phyloP scores from a whole-genome alignment of 768 basidiomycete species.

The Obba rivulosa region DNA sequence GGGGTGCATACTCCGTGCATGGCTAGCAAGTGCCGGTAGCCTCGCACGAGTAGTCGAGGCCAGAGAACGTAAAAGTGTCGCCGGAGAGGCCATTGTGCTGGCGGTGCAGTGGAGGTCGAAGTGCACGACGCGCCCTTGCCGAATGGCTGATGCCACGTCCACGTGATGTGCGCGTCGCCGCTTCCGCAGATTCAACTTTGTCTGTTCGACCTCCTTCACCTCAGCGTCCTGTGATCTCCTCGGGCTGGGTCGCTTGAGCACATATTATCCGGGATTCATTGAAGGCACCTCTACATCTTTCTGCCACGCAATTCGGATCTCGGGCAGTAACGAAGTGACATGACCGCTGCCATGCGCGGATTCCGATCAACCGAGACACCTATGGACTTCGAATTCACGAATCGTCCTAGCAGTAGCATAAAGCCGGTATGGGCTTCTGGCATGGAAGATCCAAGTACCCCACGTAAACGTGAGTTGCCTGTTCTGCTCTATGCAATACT shows the following conservation, averaged over 20 bases:
- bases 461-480: conserved; percentile 61
- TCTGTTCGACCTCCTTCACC: conserved; percentile 6
- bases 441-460: conserved; percentile 43
- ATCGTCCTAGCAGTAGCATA: conserved; percentile 45
- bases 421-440: conserved; percentile 54
- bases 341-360: conserved; percentile 6
- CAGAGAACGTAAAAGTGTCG: background rate
- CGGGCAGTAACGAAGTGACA: too few relatives aligned
- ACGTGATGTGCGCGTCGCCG: conserved; percentile 22
- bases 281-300: too few relatives aligned
- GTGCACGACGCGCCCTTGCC: background rate
- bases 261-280: too few relatives aligned
- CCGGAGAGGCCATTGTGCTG: background rate
- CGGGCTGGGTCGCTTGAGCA: too few relatives aligned
- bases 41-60: background rate
- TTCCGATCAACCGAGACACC: conserved; percentile 70
- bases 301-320: too few relatives aligned
- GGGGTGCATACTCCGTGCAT: conserved; percentile 48
- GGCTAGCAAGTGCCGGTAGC: background rate
- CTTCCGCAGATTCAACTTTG: conserved; percentile 7
- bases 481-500: background rate
- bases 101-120: background rate
- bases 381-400: conserved; percentile 88
- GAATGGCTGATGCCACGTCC: conserved; percentile 14
- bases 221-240: background rate